Percentiles rank a stretch among this genome's conserved stretches.
These are phyloP conservation scores for Hawksworthiomyces lignivorus DNA, from an alignment of 2,329 filamentous ascomycete genomes.

Conservation along the genomic window DNA sequence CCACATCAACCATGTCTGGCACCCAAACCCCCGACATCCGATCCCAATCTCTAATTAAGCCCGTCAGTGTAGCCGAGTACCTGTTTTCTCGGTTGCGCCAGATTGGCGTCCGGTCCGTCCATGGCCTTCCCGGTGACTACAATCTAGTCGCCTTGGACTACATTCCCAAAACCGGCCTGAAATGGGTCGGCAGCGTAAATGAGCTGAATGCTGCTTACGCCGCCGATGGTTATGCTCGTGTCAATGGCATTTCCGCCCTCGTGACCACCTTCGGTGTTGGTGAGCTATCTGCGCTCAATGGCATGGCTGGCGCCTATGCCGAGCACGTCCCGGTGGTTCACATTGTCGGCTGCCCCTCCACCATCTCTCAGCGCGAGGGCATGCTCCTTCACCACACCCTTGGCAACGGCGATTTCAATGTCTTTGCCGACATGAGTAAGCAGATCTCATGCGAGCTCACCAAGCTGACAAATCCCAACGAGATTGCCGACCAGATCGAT, in stretches of 20 bases:
- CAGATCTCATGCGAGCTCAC: conserved; percentile 64
- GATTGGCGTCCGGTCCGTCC: conserved; percentile 39
- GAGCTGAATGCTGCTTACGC: conserved; percentile 52
- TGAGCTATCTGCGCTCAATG: conserved; percentile 47
- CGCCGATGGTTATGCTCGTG: conserved; percentile 52
- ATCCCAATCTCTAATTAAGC: conserved; percentile 11
- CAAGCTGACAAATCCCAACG: conserved; percentile 60
- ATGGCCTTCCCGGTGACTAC: conserved; percentile 46
- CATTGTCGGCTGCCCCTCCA: conserved; percentile 32
- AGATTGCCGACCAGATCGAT: conserved; percentile 70
- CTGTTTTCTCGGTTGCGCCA: conserved; percentile 42
- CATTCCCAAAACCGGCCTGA: conserved; percentile 35
- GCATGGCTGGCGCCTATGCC: conserved; percentile 47
- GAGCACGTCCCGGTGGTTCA: conserved; percentile 49
- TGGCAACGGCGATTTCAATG: conserved; percentile 48
- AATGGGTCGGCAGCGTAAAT: conserved; percentile 44
- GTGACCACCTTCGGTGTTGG: conserved; percentile 54
- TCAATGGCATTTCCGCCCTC: conserved; percentile 48
- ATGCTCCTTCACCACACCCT: conserved; percentile 42
- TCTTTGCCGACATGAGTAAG: conserved; percentile 71
- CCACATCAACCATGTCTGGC: conserved; percentile 10
- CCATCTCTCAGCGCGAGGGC: conserved; percentile 17
- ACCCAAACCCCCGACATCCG: conserved; percentile 14
- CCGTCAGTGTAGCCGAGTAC: conserved; percentile 49
- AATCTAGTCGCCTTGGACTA: conserved; percentile 47